These are phyloP conservation scores for Hyaloscypha hepaticicola DNA, from an alignment of 495 filamentous ascomycete genomes.

Conservation along the genomic window DNA sequence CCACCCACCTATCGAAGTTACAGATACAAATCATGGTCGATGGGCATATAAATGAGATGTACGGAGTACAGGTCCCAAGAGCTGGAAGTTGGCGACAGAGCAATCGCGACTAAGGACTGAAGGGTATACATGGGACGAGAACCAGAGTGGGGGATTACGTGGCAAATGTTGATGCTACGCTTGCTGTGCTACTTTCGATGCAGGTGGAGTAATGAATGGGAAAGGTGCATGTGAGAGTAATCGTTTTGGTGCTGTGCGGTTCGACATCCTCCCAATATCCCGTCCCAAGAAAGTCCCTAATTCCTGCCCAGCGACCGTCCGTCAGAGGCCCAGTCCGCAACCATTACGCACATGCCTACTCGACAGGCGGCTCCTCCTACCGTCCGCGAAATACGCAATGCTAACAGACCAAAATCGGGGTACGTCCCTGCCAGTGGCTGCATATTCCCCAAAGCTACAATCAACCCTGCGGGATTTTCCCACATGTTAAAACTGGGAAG, in stretches of 20 bases:
- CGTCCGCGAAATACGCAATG: slow-evolving; percentile 47
- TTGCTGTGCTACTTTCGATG: slow-evolving; percentile 39
- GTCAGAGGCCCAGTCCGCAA: slow-evolving; percentile 52
- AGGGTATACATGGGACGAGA: slow-evolving; percentile 39
- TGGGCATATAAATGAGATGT: slow-evolving; percentile 31
- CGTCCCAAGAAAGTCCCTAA: not conserved
- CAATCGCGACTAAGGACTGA: slow-evolving; percentile 40
- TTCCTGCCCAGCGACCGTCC: slow-evolving; percentile 35
- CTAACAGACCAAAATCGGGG: slow-evolving; percentile 50
- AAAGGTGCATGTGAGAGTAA: slow-evolving; percentile 35
- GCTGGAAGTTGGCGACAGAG: slow-evolving; percentile 35
- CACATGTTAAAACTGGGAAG: slow-evolving; percentile 36
- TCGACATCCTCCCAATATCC: slow-evolving; percentile 27
- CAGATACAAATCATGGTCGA: slow-evolving; percentile 18
- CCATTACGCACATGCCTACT: slow-evolving; percentile 49
- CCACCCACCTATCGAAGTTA: slow-evolving; percentile 12
- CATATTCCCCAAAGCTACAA: slow-evolving; percentile 43
- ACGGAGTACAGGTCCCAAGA: slow-evolving; percentile 32
- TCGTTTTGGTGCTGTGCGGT: slow-evolving; percentile 7
- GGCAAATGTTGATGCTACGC: slow-evolving; percentile 39
- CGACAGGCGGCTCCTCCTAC: slow-evolving; percentile 57
- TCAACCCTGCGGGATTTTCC: slow-evolving; percentile 47
- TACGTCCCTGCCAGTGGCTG: slow-evolving; percentile 51
- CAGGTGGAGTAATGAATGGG: slow-evolving; percentile 37
- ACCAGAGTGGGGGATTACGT: slow-evolving; percentile 34